Conservation (phyloP, 331 rosid genomes). For the Cucumis variabilis region DNA sequence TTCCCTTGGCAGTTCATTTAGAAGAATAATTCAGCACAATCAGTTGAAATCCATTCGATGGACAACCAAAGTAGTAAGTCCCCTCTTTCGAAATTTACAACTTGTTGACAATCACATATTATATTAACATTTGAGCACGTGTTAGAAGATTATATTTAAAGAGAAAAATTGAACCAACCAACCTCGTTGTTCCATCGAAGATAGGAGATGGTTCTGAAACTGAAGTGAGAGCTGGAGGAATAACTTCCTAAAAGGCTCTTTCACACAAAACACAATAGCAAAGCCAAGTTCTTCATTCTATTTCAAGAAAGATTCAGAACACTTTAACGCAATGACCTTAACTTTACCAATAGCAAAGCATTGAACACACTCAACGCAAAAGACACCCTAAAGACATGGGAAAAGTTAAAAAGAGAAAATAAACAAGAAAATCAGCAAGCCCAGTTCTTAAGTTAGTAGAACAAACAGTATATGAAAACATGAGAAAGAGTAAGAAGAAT, state of each 20-base stretch:
- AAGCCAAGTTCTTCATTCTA: neutral
- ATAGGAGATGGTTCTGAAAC: conserved; percentile 72
- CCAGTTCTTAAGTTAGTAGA: neutral
- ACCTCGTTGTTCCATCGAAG: conserved; percentile 88
- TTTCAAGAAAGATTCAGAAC: neutral
- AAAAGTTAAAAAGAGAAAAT: neutral
- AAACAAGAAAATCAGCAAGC: neutral
- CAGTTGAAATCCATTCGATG: conserved; percentile 58
- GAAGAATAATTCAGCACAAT: conserved; percentile 63
- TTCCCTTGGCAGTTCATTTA: conserved; percentile 44
- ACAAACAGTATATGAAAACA: neutral
- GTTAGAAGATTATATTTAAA: neutral
- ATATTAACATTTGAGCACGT: neutral
- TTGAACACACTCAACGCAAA: neutral
- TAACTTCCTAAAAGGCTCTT: conserved; percentile 54
- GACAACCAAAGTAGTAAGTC: conserved; percentile 66
- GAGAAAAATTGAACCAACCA: conserved; percentile 27
- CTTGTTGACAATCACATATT: neutral
- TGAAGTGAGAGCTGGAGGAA: conserved; percentile 67
- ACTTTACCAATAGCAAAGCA: neutral
- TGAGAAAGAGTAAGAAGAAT: neutral
- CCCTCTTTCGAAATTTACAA: no score
- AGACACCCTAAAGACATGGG: neutral
- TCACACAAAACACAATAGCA: conserved; percentile 21
- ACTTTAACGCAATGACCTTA: neutral